These are phyloP conservation scores for Fusarium caatingaense DNA, from an alignment of 2,329 filamentous ascomycete genomes.

Conservation along the genomic window DNA sequence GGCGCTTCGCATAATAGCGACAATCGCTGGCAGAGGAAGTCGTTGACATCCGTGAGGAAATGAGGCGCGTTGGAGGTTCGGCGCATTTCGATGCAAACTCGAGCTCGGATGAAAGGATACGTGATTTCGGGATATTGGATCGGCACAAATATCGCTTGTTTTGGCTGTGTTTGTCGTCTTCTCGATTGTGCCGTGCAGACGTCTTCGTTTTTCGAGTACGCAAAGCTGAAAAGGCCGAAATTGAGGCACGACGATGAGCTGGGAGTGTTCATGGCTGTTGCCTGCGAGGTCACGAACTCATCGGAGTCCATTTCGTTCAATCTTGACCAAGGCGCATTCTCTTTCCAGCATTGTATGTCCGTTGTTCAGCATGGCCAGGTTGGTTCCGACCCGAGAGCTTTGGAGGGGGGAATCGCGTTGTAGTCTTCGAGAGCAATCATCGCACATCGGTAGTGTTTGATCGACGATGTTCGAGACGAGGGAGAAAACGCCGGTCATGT, in stretches of 20 bases:
- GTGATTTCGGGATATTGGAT: background rate
- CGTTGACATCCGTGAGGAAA: too few species aligned
- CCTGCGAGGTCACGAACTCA: background rate
- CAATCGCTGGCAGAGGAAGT: too few species aligned
- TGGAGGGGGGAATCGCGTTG: background rate
- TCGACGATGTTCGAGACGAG: background rate
- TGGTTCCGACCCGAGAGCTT: background rate
- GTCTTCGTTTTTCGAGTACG: background rate
- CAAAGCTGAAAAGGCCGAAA: background rate
- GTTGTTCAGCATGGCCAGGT: background rate
- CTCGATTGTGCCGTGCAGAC: background rate
- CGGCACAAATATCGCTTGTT: background rate
- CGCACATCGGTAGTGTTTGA: fast-evolving
- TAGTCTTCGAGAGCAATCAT: background rate
- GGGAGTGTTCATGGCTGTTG: background rate
- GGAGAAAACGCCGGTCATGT: background rate
- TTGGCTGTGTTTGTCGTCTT: background rate
- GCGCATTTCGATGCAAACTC: background rate
- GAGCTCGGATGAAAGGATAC: background rate
- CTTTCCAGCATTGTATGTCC: background rate
- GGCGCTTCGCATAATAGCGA: too few species aligned
- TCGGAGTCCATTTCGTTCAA: background rate
- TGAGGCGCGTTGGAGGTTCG: too few species aligned
- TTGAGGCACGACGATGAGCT: background rate
- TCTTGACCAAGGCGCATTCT: background rate